Evolutionary conservation across 2,329 filamentous ascomycete species (phyloP), one percentile per base, ranked within the genome.

Genomic region (Triangularia verruculosa): DNA sequence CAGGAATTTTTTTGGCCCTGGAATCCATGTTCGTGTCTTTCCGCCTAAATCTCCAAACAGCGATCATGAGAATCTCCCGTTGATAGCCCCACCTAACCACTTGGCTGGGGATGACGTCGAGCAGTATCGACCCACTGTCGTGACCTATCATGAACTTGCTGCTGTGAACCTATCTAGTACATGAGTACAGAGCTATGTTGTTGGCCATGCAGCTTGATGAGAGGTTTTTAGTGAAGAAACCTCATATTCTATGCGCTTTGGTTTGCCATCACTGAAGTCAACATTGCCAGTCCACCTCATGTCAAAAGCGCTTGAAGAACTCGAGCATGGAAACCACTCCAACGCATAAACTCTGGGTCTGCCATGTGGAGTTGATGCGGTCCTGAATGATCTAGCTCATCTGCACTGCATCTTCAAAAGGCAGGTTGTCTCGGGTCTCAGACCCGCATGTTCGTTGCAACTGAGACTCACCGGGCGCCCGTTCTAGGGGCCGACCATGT

Each of bases 11-110:
- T 4, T 5, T 27, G n/a, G 27, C n/a, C 39, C 39, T 54, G 22
- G 25, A 8, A 7, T 27, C 25, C 51, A 54, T 28, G 25, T n/a
- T 54, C 15, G 13, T 54, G 12, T 54, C 22, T 24, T 54, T 59
- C 39, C n/a, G 39, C 4, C n/a, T 47, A 17, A 58, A 47, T 20
- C 24, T 34, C 32, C 9, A 17, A 3, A n/a, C 39, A n/a, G 39
- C 43, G 57, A 59, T 59, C 39, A 27, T 13, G 57, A 22, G 17
- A 59, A 59, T 59, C 39, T 52, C 39, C 34, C 57, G 57, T 24
- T 17, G 57, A 15, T 11, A 15, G 12, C 25, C 22, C 24, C 39
- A 39, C 24, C 20, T 24, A 59, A 52, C 57, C 57, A 47, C n/a
- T 28, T 27, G 39, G 57, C 57, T 32, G 57, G 57, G n/a, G 39